Evolutionary conservation across 805 yeast species (phyloP), one percentile per base, ranked within the genome.

Genomic region (Barnettozyma siamensis): DNA sequence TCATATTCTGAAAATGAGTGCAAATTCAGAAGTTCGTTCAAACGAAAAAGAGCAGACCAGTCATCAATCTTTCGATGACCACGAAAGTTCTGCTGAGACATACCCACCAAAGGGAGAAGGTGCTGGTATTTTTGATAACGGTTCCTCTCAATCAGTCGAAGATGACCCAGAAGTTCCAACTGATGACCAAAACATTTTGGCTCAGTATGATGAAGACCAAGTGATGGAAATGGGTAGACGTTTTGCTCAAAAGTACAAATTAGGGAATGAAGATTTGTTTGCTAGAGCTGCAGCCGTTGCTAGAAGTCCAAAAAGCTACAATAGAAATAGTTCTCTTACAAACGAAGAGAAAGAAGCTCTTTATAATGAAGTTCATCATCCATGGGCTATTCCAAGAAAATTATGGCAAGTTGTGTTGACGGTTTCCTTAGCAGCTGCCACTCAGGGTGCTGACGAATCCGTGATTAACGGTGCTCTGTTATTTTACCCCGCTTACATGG

Each of bases 401-500:
- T 64, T 82, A 50, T 58, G 73, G 46, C 75, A 66, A 44, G 75
- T 81, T 42, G 76, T 82, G 41, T 70, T 78, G 12, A 72, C 80
- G 49, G 78, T 83, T n/a, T 80, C 88, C 2, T 71, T 81, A 75
- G 83, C 85, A 39, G 89, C 88, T 17, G 84, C 84, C 17, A 83
- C 81, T 31, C 88, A 81, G 59, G 88, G 89, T 59, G 81, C 83
- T 80, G 88, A 83, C 62, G 87, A 83, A 59, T 67, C 85, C 5
- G 87, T 83, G 18, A 75, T 82, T 45, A 81, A 80, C 51, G 89
- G 89, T 49, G 88, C 88, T 7, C 68, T 74, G 40, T 60, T 82
- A 39, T 76, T 75, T 55, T 82, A 78, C 57, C 84, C 85, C 2
- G 41, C 48, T 2, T 71, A 65, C 18, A 69, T 82, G 56, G 80